Evolutionary conservation across 805 yeast genomes (phyloP).

Genomic region (Schizosaccharomyces osmophilus): DNA sequence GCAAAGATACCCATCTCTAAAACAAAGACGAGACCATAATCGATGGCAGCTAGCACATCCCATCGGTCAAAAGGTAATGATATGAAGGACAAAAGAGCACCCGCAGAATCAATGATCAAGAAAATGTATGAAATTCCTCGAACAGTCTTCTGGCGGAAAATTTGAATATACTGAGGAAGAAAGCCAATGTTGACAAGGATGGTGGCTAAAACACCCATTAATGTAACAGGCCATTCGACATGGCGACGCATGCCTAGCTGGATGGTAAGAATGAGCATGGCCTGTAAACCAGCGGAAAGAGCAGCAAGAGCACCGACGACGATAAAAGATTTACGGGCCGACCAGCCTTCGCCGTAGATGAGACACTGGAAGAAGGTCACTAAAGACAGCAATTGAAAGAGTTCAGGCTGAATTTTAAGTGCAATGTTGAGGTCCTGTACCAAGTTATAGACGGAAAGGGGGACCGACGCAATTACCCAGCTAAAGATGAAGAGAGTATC

Average conservation of each 20-base stretch:
- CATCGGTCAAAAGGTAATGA: slow-evolving; percentile 30
- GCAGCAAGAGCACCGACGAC: slow-evolving; percentile 19
- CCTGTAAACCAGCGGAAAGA: slow-evolving; percentile 33
- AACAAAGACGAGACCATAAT: slow-evolving; percentile 48
- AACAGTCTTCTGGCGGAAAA: slow-evolving; percentile 56
- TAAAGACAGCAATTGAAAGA: slow-evolving; percentile 46
- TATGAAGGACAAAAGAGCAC: slow-evolving; percentile 57
- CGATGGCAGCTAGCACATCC: slow-evolving; percentile 57
- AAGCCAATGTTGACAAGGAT: slow-evolving; percentile 52
- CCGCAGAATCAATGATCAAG: slow-evolving; percentile 47
- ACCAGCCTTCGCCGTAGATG: slow-evolving; percentile 19
- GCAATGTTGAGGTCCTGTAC: slow-evolving; percentile 50
- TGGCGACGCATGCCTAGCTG: slow-evolving; percentile 19
- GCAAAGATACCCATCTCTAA: slow-evolving; percentile 46
- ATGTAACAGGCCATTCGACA: slow-evolving; percentile 46
- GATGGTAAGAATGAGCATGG: slow-evolving; percentile 49
- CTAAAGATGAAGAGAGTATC: slow-evolving; percentile 73
- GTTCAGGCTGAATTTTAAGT: slow-evolving; percentile 64
- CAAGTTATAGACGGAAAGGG: slow-evolving; percentile 66
- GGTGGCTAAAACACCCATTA: slow-evolving; percentile 63
- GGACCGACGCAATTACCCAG: slow-evolving; percentile 63
- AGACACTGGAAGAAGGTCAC: slow-evolving; percentile 46
- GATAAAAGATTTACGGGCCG: slow-evolving; percentile 16
- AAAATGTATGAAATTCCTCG: slow-evolving; percentile 75
- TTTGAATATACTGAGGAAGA: slow-evolving; percentile 71